These are phyloP conservation scores for Ambrosia artemisiifolia DNA, from an alignment of 129 eudicot species.

Conservation along the genomic window DNA sequence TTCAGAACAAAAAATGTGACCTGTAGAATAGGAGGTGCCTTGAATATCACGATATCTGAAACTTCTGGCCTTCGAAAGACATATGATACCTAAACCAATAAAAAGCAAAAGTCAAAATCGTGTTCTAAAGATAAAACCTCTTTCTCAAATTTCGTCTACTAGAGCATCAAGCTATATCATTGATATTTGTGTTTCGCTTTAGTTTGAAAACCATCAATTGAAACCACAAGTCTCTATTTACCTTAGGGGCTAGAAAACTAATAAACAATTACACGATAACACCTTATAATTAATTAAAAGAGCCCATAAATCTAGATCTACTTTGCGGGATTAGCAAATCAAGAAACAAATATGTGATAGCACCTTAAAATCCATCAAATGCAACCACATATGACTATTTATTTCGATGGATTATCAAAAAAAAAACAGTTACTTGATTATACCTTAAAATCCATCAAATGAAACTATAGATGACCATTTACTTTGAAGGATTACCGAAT, in stretches of 20 bases:
- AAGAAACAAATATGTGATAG: not conserved
- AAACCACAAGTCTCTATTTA: not conserved
- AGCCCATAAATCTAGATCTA: not conserved
- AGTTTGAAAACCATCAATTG: no score
- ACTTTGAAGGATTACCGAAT: not conserved
- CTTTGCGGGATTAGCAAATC: not conserved
- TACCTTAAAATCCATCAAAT: not conserved
- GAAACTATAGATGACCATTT: not conserved
- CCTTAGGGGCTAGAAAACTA: not conserved
- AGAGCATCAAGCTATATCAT: conserved; percentile 3
- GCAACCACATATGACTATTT: no score
- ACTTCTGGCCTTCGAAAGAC: conserved; percentile 77
- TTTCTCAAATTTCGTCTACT: not conserved
- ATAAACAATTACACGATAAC: not conserved
- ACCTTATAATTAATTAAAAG: not conserved
- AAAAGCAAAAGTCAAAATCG: not conserved
- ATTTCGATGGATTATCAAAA: no score
- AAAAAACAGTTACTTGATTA: no score
- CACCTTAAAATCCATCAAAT: not conserved
- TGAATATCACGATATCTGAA: conserved; percentile 80
- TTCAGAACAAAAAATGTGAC: conserved; percentile 35
- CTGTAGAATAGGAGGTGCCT: conserved; percentile 90
- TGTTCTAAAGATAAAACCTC: not conserved
- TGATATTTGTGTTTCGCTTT: not conserved
- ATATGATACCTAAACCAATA: conserved; percentile 74